Base-by-base conservation (phyloP, 352 stramenopile species). In the Pythium aristosporum region DNA sequence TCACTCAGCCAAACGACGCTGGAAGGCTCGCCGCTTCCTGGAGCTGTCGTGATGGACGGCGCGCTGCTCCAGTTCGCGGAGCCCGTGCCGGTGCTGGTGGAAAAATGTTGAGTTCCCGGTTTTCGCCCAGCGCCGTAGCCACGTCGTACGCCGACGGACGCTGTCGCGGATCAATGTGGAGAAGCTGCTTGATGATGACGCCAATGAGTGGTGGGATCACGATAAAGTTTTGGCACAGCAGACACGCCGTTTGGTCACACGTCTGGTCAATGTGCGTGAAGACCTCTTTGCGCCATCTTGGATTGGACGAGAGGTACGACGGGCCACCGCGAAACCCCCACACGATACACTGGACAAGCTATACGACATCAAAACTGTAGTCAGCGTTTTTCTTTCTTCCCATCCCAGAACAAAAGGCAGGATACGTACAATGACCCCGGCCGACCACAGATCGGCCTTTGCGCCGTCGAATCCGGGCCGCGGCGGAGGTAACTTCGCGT, bases 151-250 rank as follows among this genome's bases (percentile, higher is more conserved):
- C 82, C 9, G 81, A 90, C 7, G 85, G 81, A 1, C 85, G 82
- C 39, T 75, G 69, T 32, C 77, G 72, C 32, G 85, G 85, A 36
- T 94, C 81, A 50, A 86, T 65, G 57, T 92, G 81, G 25, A 94
- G 76, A 61, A 94, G 67, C 56, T 86, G 71, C 68, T 92, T 89
- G 67, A 94, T 87, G 54, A 91, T 86, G 11, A 76, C 80, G 11
- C 82, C 81, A 16, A 91, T 82, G 2, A 92, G 68, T 20, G 81
- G 81, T 18, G 87, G 85, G 48, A 95, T 91, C 41, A 77, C 72
- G 25, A 95, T 90, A 50, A 92, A 89, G 63, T 95, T 91, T 28
- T 80, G 50, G 64, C 87, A 95, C 13, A 93, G 67, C 61, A 85
- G 72, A 52, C 87, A 95, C 41, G 69, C 63, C 30, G 74, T 74